These are phyloP conservation scores for Fusarium staphyleae DNA, from an alignment of 2,329 filamentous ascomycete species.

Conservation along the genomic window DNA sequence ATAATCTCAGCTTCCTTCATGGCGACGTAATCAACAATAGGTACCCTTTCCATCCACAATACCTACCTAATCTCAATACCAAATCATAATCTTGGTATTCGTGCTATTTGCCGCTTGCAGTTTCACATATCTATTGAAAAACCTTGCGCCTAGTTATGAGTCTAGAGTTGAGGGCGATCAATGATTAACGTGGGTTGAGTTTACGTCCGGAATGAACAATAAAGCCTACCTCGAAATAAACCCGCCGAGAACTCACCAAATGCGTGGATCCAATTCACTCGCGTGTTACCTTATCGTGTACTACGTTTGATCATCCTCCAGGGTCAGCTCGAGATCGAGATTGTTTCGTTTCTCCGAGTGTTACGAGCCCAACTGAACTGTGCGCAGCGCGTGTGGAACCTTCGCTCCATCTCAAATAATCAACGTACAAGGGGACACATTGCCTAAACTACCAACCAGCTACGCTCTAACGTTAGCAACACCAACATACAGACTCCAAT, in stretches of 20 bases:
- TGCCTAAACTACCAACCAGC: conserved; percentile 19
- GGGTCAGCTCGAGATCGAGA: conserved; percentile 17
- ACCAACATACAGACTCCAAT: conserved; percentile 2
- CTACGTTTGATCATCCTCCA: conserved; percentile 28
- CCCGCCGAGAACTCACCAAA: neutral
- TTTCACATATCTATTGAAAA: no score
- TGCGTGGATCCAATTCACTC: neutral
- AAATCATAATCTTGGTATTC: no score
- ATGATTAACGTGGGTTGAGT: conserved; percentile 3
- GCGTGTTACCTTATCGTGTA: conserved; percentile 5
- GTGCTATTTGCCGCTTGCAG: no score
- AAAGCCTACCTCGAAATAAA: conserved; percentile 7
- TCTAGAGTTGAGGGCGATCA: neutral
- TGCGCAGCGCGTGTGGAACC: conserved; percentile 25
- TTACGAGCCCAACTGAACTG: conserved; percentile 7
- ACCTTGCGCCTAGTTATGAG: neutral
- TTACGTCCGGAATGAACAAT: conserved; percentile 21
- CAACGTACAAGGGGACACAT: conserved; percentile 23
- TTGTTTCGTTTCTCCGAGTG: conserved; percentile 20
- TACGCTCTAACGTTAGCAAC: no score
- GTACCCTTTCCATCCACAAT: no score
- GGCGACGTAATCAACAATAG: conserved; percentile 7
- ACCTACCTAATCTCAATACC: no score
- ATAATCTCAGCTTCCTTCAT: conserved; percentile 24
- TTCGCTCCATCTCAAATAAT: neutral